Evolutionary conservation across 192 early-diverging fungal genomes (phyloP).

Genomic region (Phycomyces blakesleeanus): DNA sequence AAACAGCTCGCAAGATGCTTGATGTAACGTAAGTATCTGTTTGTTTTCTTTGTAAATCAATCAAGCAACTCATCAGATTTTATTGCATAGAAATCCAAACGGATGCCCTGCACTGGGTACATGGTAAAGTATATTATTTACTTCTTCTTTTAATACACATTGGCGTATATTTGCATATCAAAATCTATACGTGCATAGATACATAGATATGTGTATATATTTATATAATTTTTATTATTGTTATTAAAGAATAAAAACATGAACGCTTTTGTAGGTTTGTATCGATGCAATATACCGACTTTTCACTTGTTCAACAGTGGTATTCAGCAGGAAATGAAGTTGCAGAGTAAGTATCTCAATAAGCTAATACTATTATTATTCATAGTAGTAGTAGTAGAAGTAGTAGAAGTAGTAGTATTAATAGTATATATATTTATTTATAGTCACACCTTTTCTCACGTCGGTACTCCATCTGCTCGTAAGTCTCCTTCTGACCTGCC

Average conservation of each 20-base stretch:
- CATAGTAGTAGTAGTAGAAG: constrained; percentile 50
- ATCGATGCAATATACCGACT: constrained; percentile 56
- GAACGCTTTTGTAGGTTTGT: constrained; percentile 43
- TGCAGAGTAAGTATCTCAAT: constrained; percentile 46
- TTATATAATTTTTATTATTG: not conserved
- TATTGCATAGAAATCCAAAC: constrained; percentile 41
- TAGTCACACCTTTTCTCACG: constrained; percentile 34
- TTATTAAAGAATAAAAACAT: not conserved
- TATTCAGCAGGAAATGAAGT: constrained; percentile 60
- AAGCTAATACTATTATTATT: too few species aligned
- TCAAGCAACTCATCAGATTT: not conserved
- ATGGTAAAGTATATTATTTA: constrained; percentile 20
- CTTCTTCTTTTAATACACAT: too few species aligned
- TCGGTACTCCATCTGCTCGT: constrained; percentile 30
- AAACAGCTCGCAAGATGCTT: constrained; percentile 19
- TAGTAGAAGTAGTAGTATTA: constrained; percentile 52
- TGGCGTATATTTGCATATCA: too few species aligned
- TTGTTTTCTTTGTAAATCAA: constrained; percentile 2
- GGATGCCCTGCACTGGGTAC: constrained; percentile 57
- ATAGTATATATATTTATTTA: constrained; percentile 16
- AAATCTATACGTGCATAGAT: too few species aligned
- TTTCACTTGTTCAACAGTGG: constrained; percentile 47
- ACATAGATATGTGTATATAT: not conserved
- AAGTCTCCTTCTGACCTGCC: not conserved
- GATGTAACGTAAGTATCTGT: constrained; percentile 21